These are phyloP conservation scores for Polymyxa betae DNA, from an alignment of 208 protist species.

Conservation along the genomic window DNA sequence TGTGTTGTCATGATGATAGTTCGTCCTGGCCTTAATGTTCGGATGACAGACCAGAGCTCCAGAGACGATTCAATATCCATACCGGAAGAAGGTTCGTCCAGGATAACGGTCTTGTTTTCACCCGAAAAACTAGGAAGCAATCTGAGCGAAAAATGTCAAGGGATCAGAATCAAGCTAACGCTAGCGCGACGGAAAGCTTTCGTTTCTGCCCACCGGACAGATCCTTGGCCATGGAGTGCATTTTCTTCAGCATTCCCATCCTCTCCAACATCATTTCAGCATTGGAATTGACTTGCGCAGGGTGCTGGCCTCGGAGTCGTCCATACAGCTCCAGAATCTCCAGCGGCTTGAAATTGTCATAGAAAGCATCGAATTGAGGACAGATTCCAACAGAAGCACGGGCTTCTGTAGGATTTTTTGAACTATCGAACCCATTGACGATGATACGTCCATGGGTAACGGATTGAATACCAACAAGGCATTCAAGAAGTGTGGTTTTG, in stretches of 20 bases:
- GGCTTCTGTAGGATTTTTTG: not conserved
- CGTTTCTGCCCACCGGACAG: constrained; percentile 34
- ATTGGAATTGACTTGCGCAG: not conserved
- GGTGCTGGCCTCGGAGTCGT: constrained; percentile 29
- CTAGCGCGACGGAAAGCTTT: constrained; percentile 16
- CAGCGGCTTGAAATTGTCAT: constrained; percentile 57
- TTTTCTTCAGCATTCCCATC: not conserved
- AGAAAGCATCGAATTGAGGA: constrained; percentile 67
- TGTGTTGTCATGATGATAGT: constrained; percentile 46
- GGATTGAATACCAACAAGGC: not conserved
- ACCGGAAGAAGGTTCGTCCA: constrained; percentile 29
- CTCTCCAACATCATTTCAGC: not conserved
- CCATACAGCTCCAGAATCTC: constrained; percentile 64
- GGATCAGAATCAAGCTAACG: not conserved
- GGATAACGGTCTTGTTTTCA: not conserved
- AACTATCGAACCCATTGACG: constrained; percentile 23
- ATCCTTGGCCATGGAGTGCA: not conserved
- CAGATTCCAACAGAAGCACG: constrained; percentile 61
- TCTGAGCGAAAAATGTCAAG: not conserved
- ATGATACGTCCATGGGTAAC: not conserved
- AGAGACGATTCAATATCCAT: not conserved
- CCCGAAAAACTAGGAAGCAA: not conserved
- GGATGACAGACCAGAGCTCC: not conserved
- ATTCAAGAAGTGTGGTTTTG: constrained; percentile 5
- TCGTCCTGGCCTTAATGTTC: not conserved